phyloP scores from a whole-genome alignment of 1,284 basidiomycete genomes.

The Singerocomus rubriflavus region DNA sequence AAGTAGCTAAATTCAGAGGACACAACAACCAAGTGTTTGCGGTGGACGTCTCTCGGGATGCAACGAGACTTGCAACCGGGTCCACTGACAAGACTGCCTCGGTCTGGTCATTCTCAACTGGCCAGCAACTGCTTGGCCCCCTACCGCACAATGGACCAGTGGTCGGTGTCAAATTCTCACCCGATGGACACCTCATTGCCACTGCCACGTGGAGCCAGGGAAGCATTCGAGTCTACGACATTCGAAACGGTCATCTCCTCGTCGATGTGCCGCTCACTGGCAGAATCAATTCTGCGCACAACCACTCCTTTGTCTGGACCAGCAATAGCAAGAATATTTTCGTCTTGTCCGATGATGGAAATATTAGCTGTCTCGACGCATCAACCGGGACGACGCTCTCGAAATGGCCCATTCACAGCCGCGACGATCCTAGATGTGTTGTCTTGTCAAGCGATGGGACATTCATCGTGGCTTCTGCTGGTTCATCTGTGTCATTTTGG shows the following conservation, averaged over 20 bases:
- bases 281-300: neutral
- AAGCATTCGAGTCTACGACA: slow-evolving; percentile 6
- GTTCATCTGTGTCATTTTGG: too few species aligned
- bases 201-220: neutral
- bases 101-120: slow-evolving; percentile 8
- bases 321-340: slow-evolving; percentile 2
- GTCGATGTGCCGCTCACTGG: neutral
- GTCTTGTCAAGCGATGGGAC: too few species aligned
- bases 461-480: too few species aligned
- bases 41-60: slow-evolving; percentile 4
- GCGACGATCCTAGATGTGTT: too few species aligned
- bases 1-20: neutral
- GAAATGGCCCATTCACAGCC: slow-evolving; percentile 7
- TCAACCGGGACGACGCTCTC: slow-evolving; percentile 1
- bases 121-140: neutral
- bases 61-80: slow-evolving; percentile 1
- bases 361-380: slow-evolving; percentile 2
- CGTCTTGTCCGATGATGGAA: neutral
- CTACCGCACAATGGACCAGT: neutral
- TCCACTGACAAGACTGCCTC: neutral
- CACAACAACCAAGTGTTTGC: neutral
- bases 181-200: slow-evolving; percentile 4
- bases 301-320: slow-evolving; percentile 9
- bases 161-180: slow-evolving; percentile 10
- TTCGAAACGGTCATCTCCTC: neutral